These are phyloP conservation scores for Avicennia marina DNA, from an alignment of 257 asterid species.

Conservation along the genomic window DNA sequence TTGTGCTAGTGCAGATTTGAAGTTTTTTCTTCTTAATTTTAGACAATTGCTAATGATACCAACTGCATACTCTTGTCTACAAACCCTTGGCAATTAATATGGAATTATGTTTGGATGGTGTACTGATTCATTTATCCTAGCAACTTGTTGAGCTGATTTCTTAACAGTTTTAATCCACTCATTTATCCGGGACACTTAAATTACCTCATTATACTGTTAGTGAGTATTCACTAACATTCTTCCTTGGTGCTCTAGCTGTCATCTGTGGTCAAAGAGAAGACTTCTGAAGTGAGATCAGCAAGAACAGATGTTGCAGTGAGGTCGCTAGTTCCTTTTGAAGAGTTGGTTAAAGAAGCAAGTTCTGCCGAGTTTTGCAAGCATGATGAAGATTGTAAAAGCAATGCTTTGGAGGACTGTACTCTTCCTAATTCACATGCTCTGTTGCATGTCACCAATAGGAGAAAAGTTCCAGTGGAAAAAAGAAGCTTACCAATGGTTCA, in stretches of 20 bases:
- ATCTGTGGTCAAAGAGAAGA: constrained; percentile 36
- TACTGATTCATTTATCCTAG: too few species aligned
- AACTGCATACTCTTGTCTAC: too few species aligned
- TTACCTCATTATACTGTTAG: too few species aligned
- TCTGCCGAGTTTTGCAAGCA: constrained; percentile 26
- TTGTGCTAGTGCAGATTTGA: not conserved
- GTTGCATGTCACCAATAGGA: constrained; percentile 83
- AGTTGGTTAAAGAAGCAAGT: constrained; percentile 48
- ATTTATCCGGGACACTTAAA: too few species aligned
- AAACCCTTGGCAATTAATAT: too few species aligned
- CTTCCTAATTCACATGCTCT: constrained; percentile 68
- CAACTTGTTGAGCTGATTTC: constrained; percentile 13
- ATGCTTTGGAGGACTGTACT: constrained; percentile 36
- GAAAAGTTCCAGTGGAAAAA: constrained; percentile 55
- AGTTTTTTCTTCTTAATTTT: not conserved
- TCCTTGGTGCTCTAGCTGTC: constrained; percentile 45
- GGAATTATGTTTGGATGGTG: too few species aligned
- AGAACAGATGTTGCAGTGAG: constrained; percentile 29
- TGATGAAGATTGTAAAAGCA: constrained; percentile 30
- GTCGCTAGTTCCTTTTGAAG: constrained; percentile 75
- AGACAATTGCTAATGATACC: too few species aligned
- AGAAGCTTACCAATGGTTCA: constrained; percentile 65
- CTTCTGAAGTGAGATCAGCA: constrained; percentile 44
- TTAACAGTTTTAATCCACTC: not conserved
- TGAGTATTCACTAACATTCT: constrained; percentile 16